Conservation (phyloP, 768 basidiomycete genomes). For the Suillus tomentosus region DNA sequence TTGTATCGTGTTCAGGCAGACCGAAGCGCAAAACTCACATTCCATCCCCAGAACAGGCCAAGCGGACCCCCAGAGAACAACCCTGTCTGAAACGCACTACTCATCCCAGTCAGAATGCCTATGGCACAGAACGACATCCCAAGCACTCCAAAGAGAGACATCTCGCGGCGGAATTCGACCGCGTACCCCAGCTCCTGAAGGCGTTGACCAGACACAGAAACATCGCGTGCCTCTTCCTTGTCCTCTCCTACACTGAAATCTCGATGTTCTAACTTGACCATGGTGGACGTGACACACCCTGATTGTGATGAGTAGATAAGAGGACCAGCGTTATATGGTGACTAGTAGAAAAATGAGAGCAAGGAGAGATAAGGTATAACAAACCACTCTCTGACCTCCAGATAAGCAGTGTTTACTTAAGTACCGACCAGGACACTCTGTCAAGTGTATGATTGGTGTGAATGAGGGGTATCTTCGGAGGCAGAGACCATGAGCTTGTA, state of each 20-base stretch:
- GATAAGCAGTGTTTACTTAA: not conserved
- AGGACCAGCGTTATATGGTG: not conserved
- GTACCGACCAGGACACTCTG: not conserved
- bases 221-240: slow-evolving; percentile 1
- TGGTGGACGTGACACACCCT: not conserved
- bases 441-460: not conserved
- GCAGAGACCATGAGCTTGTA: not conserved
- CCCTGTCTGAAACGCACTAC: slow-evolving; percentile 60
- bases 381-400: too few species aligned
- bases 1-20: not conserved
- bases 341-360: not conserved
- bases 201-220: slow-evolving; percentile 38
- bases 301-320: not conserved
- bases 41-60: slow-evolving; percentile 66
- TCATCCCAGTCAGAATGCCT: slow-evolving; percentile 63
- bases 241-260: not conserved
- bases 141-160: slow-evolving; percentile 59
- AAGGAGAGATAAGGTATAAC: not conserved
- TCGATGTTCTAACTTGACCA: slow-evolving; percentile 1
- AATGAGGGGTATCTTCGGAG: not conserved
- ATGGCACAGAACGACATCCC: slow-evolving; percentile 64
- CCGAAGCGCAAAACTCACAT: slow-evolving; percentile 37
- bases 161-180: slow-evolving; percentile 56
- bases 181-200: slow-evolving; percentile 55
- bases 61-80: slow-evolving; percentile 59